A percentile compares a stretch with the other conserved stretches of the same genome.
Conservation (phyloP, 2,329 filamentous ascomycete species). For the Phaeomoniella chlamydospora region DNA sequence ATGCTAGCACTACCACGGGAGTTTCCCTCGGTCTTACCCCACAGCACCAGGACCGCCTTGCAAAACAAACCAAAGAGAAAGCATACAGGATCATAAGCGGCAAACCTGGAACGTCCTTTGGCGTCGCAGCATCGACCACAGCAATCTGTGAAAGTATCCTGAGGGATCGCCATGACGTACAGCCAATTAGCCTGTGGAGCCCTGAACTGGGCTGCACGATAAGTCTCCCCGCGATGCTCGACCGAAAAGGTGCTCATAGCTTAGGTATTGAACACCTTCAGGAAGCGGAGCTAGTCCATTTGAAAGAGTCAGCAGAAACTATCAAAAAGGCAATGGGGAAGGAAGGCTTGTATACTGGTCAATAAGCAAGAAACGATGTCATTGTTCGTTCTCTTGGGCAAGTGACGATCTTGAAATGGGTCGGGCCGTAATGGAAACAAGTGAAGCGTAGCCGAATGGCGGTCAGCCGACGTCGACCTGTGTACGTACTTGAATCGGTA, state of each 20-base stretch:
- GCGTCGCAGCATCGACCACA: constrained; percentile 32
- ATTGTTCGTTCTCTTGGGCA: no score
- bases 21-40: constrained; percentile 21
- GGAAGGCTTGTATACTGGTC: neutral
- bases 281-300: constrained; percentile 4
- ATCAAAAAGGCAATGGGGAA: neutral
- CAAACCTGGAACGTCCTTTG: constrained; percentile 31
- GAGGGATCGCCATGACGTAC: constrained; percentile 30
- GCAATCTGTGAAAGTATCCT: constrained; percentile 37
- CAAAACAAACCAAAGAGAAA: constrained; percentile 29
- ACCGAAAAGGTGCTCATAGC: constrained; percentile 19
- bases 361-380: no score
- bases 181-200: constrained; percentile 35
- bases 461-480: no score
- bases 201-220: constrained; percentile 33
- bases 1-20: constrained; percentile 24
- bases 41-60: constrained; percentile 18
- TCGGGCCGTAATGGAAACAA: no score
- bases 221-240: constrained; percentile 34
- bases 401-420: no score
- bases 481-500: no score
- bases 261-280: constrained; percentile 6
- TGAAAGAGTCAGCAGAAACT: constrained; percentile 1
- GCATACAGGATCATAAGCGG: constrained; percentile 29
- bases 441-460: no score